Base-by-base conservation (phyloP, 2,329 filamentous ascomycete species). In the Colletotrichum eremochloae region DNA sequence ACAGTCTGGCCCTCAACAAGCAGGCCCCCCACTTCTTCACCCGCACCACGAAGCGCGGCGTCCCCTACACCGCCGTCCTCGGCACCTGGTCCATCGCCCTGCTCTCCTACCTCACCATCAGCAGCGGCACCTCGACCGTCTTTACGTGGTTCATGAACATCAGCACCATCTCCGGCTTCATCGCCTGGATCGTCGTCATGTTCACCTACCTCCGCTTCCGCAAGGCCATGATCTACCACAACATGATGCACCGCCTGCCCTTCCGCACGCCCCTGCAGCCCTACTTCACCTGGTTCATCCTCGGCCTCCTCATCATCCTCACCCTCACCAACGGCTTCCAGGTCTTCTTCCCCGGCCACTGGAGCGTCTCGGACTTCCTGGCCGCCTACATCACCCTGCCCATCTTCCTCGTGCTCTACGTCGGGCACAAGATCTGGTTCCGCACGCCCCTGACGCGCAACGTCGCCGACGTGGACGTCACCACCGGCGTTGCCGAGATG, bases 311-410 rank as follows among this genome's bases (percentile, higher is more conserved):
- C 65, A 78, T 80, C 3, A 81, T 94, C 36, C 84, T 95, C n/a
- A 89, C 87, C 1, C 81, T 95, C 3, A 91, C 93, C 75, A 94
- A 94, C 76, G 93, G 93, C 1, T 96, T 95, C 81, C 88, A 91
- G 46, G 88, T 92, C 18, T 95, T 96, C 79, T 92, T 92, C 79
- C 88, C 90, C 0, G 82, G 85, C 9, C 84, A 90, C 38, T 96
- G 91, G 88, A 87, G 85, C 20, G 87, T 86, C 0, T 84, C 86
- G 6, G 85, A 85, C 76, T 96, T 96, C 77, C 72, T 92, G n/a
- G 88, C 89, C 0, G 86, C 82, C 76, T 94, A 91, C 76, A 85
- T 93, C 77, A 92, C 86, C 12, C 83, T 92, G 0, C 91, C 85
- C 57, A 88, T 86, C 75, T 93, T 93, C 79, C 75, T 90, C 2